Evolutionary conservation across 345 rosid genomes (phyloP).

Genomic region (Syzygium aqueum): DNA sequence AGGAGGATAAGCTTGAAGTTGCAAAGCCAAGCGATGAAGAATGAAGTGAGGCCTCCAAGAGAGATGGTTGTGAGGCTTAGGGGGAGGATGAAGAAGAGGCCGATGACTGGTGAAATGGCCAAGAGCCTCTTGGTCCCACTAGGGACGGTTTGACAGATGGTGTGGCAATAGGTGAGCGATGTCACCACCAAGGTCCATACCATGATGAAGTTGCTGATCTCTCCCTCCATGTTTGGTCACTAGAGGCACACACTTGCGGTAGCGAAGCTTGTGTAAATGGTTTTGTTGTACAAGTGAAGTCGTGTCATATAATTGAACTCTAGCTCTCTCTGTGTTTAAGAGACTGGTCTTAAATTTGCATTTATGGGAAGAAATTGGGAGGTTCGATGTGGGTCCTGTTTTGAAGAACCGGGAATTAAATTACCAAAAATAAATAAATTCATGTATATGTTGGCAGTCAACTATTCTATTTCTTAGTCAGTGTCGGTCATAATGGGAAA

Average conservation of each 20-base stretch:
- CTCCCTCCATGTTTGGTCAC: not conserved
- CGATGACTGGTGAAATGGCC: constrained; percentile 8
- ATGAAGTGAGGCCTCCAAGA: constrained; percentile 5
- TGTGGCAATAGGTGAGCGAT: constrained; percentile 8
- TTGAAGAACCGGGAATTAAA: not conserved
- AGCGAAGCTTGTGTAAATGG: not conserved
- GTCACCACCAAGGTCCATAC: constrained; percentile 8
- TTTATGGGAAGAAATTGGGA: not conserved
- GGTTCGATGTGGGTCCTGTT: not conserved
- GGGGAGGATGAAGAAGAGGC: constrained; percentile 22
- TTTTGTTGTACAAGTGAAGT: not conserved
- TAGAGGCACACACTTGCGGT: not conserved
- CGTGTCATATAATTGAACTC: not conserved
- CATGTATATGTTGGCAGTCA: not conserved
- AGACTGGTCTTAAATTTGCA: not conserved
- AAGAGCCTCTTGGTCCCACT: constrained; percentile 9
- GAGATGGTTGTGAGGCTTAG: constrained; percentile 5
- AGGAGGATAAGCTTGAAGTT: constrained; percentile 23
- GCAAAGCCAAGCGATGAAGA: constrained; percentile 22
- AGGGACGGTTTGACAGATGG: constrained; percentile 3
- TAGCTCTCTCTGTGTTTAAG: not conserved
- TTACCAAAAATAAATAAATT: not conserved
- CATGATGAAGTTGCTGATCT: constrained; percentile 4
- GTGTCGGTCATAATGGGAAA: not conserved
- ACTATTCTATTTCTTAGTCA: not conserved